phyloP scores from a whole-genome alignment of 2,329 filamentous ascomycete genomes.

The Purpureocillium lavendulum region DNA sequence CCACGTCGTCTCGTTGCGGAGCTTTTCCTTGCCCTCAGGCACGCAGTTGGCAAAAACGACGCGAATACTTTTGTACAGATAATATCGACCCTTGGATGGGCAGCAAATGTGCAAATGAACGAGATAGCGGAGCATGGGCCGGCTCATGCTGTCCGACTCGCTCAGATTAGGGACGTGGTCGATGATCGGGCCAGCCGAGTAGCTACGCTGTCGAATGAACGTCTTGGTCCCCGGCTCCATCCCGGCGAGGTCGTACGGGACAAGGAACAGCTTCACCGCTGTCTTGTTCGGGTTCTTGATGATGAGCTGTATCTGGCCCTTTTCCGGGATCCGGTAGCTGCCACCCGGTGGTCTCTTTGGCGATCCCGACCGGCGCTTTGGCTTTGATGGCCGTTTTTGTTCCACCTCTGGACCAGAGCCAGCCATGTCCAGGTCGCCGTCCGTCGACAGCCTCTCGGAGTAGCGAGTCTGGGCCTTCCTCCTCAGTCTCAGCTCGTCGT shows the following conservation, averaged over 20 bases:
- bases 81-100: slow-evolving; percentile 73
- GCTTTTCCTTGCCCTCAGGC: slow-evolving; percentile 87
- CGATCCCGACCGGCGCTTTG: slow-evolving; percentile 46
- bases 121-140: slow-evolving; percentile 78
- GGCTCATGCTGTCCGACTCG: slow-evolving; percentile 27
- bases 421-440: slow-evolving; percentile 14
- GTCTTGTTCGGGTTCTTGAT: slow-evolving; percentile 99
- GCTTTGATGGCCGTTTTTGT: slow-evolving; percentile 18
- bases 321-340: slow-evolving; percentile 86
- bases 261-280: slow-evolving; percentile 88
- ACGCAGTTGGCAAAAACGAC: slow-evolving; percentile 96
- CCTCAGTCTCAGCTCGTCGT: slow-evolving; percentile 37
- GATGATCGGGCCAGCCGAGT: slow-evolving; percentile 78
- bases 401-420: slow-evolving; percentile 19
- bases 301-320: slow-evolving; percentile 91
- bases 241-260: slow-evolving; percentile 84
- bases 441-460: slow-evolving; percentile 24
- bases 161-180: slow-evolving; percentile 44
- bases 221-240: slow-evolving; percentile 96
- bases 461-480: slow-evolving; percentile 40
- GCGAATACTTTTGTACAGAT: slow-evolving; percentile 83
- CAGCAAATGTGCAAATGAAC: slow-evolving; percentile 92
- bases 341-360: slow-evolving; percentile 66
- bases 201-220: slow-evolving; percentile 89
- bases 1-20: slow-evolving; percentile 81